Percentiles rank a stretch among this genome's conserved stretches.
phyloP scores from a whole-genome alignment of 148 eudicot genomes.

The Rhododendron molle region DNA sequence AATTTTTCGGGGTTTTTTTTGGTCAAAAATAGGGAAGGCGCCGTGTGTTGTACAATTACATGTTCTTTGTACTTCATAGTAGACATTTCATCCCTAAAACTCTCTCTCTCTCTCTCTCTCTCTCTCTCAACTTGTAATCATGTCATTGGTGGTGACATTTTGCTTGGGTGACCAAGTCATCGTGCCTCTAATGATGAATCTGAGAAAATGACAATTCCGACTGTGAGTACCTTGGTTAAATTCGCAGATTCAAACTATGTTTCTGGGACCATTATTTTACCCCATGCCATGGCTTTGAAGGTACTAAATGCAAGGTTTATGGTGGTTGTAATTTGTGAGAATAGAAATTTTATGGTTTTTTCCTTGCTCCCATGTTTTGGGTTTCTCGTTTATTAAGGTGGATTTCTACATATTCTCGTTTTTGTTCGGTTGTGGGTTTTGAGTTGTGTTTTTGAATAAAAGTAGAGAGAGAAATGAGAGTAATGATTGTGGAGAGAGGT shows the following conservation, averaged over 20 bases:
- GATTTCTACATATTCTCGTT: background rate
- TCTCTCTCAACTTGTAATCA: constrained; percentile 3
- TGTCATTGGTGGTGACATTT: background rate
- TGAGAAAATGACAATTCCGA: background rate
- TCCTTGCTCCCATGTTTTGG: background rate
- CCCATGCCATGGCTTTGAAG: background rate
- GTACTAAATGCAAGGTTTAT: background rate
- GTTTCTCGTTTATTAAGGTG: background rate
- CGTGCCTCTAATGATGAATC: background rate
- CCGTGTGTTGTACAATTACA: background rate
- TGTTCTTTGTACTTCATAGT: background rate
- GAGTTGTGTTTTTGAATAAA: no score
- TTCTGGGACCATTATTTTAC: background rate
- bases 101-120: background rate
- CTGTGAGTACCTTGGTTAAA: background rate
- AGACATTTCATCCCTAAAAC: background rate
- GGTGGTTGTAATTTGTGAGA: background rate
- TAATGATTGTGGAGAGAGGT: no score
- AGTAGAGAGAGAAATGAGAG: no score
- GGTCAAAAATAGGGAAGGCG: background rate
- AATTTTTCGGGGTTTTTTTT: background rate
- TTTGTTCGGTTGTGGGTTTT: no score
- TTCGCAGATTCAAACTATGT: background rate
- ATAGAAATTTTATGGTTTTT: background rate
- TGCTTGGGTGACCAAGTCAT: constrained; percentile 2